phyloP scores from a whole-genome alignment of 208 protist species.

The Crithidia expoeki region DNA sequence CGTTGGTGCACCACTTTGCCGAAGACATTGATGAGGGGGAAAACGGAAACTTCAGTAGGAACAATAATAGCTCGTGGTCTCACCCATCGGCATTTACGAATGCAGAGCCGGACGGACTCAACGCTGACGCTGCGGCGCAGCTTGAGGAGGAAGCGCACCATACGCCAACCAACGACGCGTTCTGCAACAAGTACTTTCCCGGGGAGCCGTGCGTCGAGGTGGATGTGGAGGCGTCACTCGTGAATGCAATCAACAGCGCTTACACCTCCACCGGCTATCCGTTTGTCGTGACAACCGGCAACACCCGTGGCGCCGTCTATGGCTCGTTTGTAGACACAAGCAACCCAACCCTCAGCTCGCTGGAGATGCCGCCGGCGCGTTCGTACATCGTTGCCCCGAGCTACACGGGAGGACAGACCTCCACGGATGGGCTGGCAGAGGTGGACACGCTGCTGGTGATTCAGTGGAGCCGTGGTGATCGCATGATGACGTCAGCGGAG shows the following conservation, averaged over 20 bases:
- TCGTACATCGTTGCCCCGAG: slow-evolving; percentile 52
- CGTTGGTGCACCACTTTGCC: slow-evolving; percentile 34
- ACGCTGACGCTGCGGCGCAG: slow-evolving; percentile 12
- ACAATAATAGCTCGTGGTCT: background rate
- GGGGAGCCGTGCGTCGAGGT: slow-evolving; percentile 54
- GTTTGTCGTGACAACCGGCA: slow-evolving; percentile 42
- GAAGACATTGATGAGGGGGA: slow-evolving; percentile 19
- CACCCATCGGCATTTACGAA: slow-evolving; percentile 18
- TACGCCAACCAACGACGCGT: slow-evolving; percentile 22
- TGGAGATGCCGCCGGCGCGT: slow-evolving; percentile 72
- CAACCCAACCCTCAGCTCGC: slow-evolving; percentile 52
- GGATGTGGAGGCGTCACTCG: slow-evolving; percentile 43
- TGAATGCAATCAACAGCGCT: slow-evolving; percentile 75
- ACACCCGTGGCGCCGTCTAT: slow-evolving; percentile 51
- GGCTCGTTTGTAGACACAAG: slow-evolving; percentile 74
- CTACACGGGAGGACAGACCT: background rate
- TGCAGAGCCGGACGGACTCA: slow-evolving; percentile 20
- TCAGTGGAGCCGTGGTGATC: slow-evolving; percentile 46
- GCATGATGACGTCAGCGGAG: slow-evolving; percentile 27
- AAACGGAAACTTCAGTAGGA: background rate
- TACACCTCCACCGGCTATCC: slow-evolving; percentile 83
- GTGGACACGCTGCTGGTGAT: slow-evolving; percentile 62
- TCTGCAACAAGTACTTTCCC: slow-evolving; percentile 30
- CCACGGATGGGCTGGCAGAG: slow-evolving; percentile 10
- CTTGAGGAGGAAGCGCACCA: slow-evolving; percentile 20